Evolutionary conservation across 2,329 filamentous ascomycete genomes (phyloP).

Genomic region (Exophiala sideris): DNA sequence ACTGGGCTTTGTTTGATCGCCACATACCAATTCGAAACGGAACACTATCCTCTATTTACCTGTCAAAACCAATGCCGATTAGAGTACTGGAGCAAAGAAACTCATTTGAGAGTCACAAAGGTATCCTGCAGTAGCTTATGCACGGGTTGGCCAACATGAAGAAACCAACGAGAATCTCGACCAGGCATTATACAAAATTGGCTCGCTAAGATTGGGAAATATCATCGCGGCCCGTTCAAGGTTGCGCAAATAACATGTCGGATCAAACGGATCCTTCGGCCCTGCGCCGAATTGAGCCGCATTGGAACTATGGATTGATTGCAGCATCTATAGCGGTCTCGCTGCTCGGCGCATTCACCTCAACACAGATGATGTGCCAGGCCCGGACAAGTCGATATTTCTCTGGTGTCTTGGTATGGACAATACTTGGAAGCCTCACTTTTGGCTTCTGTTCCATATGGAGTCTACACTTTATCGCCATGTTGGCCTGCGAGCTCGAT

Average conservation of each 20-base stretch:
- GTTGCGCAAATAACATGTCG: not conserved
- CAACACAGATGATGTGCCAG: slow-evolving; percentile 35
- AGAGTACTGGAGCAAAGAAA: too few relatives aligned
- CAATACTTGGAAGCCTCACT: slow-evolving; percentile 31
- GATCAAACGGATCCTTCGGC: not conserved
- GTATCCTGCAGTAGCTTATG: not conserved
- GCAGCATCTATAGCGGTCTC: slow-evolving; percentile 34
- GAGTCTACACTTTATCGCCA: slow-evolving; percentile 34
- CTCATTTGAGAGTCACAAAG: too few relatives aligned
- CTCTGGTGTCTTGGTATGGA: slow-evolving; percentile 32
- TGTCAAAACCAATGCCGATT: too few relatives aligned
- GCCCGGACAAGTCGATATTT: slow-evolving; percentile 31
- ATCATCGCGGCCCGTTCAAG: not conserved
- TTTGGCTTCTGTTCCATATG: slow-evolving; percentile 36
- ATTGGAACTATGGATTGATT: slow-evolving; percentile 32
- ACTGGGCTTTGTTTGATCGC: too few relatives aligned
- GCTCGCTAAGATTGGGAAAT: not conserved
- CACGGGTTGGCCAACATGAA: not conserved
- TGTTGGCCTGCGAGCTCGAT: slow-evolving; percentile 35
- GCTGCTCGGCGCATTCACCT: slow-evolving; percentile 34
- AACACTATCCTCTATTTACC: not conserved
- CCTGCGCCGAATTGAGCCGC: slow-evolving; percentile 25
- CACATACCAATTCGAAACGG: not conserved
- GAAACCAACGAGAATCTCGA: not conserved
- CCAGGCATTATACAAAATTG: not conserved